Evolutionary conservation across 257 asterid genomes (phyloP).

Genomic region (Linaria vulgaris): DNA sequence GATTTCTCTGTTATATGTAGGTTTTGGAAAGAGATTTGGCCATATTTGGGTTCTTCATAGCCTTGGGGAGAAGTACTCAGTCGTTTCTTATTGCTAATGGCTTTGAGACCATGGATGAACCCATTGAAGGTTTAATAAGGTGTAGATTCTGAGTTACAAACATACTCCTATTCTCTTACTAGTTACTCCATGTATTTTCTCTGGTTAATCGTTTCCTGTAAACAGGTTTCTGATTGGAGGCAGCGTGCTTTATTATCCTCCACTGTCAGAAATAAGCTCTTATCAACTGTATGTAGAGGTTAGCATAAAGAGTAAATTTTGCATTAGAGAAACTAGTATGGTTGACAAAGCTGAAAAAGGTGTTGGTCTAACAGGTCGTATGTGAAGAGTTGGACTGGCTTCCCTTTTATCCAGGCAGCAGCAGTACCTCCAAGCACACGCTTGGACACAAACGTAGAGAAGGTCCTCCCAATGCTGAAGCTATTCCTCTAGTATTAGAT

Average conservation of each 20-base stretch:
- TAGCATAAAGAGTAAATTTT: slow-evolving; percentile 41
- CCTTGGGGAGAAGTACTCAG: slow-evolving; percentile 90
- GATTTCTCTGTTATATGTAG: slow-evolving; percentile 40
- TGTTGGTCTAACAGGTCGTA: slow-evolving; percentile 65
- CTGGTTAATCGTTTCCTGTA: slow-evolving; percentile 20
- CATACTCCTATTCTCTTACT: slow-evolving; percentile 18
- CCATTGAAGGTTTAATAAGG: slow-evolving; percentile 82
- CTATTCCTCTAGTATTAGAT: slow-evolving; percentile 68
- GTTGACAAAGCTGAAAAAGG: slow-evolving; percentile 28
- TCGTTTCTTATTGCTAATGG: slow-evolving; percentile 75
- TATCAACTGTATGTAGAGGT: slow-evolving; percentile 99
- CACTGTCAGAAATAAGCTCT: slow-evolving; percentile 91
- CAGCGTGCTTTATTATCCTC: slow-evolving; percentile 92
- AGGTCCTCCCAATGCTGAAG: slow-evolving; percentile 68
- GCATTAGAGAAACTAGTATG: slow-evolving; percentile 20
- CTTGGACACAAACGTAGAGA: slow-evolving; percentile 57
- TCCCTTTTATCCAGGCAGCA: slow-evolving; percentile 83
- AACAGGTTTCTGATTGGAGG: slow-evolving; percentile 95
- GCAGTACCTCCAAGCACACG: slow-evolving; percentile 42
- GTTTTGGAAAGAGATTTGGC: slow-evolving; percentile 93
- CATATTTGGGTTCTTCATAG: slow-evolving; percentile 94
- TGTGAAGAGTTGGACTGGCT: slow-evolving; percentile 99
- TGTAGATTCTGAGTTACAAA: slow-evolving; percentile 32
- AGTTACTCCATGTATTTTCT: slow-evolving; percentile 5
- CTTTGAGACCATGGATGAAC: slow-evolving; percentile 56